Percentiles rank a stretch among this genome's conserved stretches.
Evolutionary conservation across 2,329 filamentous ascomycete species (phyloP).

Genomic region (Elsinoe necatrix): DNA sequence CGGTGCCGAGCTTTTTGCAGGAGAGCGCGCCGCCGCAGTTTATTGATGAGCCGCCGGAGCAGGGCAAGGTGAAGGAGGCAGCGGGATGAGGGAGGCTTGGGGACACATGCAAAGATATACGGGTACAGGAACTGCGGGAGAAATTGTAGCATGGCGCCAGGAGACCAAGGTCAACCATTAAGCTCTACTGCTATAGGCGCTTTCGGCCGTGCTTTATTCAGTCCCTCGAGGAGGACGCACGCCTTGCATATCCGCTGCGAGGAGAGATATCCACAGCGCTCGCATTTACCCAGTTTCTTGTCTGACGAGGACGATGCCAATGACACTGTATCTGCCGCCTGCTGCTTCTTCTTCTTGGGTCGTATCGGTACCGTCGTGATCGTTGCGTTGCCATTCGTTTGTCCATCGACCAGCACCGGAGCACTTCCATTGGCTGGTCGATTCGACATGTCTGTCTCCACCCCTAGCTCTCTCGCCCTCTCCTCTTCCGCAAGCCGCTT

Average conservation of each 20-base stretch:
- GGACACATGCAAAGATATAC: no score
- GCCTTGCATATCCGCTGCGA: slow-evolving; percentile 92
- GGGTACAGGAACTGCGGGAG: neutral
- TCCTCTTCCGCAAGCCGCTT: slow-evolving; percentile 59
- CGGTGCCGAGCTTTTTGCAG: slow-evolving; percentile 73
- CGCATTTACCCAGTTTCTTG: slow-evolving; percentile 70
- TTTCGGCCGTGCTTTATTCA: slow-evolving; percentile 64
- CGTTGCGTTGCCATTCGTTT: neutral
- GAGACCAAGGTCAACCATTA: slow-evolving; percentile 10
- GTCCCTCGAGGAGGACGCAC: slow-evolving; percentile 75
- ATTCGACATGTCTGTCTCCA: slow-evolving; percentile 56
- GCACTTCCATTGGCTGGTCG: slow-evolving; percentile 10
- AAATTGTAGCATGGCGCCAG: slow-evolving; percentile 5
- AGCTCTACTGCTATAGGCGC: slow-evolving; percentile 30
- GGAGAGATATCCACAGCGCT: slow-evolving; percentile 87
- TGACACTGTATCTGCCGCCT: neutral
- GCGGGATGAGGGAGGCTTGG: slow-evolving; percentile 32
- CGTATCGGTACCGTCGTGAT: slow-evolving; percentile 23
- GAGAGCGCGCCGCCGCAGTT: slow-evolving; percentile 73
- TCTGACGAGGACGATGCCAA: neutral
- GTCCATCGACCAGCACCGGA: slow-evolving; percentile 21
- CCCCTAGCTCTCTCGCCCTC: slow-evolving; percentile 41
- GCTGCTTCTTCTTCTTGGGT: slow-evolving; percentile 29
- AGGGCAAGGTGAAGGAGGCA: slow-evolving; percentile 72
- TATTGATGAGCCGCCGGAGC: slow-evolving; percentile 79